These are phyloP conservation scores for Aurantiochytrium sp. DNA, from an alignment of 108 stramenopile genomes.

Conservation along the genomic window DNA sequence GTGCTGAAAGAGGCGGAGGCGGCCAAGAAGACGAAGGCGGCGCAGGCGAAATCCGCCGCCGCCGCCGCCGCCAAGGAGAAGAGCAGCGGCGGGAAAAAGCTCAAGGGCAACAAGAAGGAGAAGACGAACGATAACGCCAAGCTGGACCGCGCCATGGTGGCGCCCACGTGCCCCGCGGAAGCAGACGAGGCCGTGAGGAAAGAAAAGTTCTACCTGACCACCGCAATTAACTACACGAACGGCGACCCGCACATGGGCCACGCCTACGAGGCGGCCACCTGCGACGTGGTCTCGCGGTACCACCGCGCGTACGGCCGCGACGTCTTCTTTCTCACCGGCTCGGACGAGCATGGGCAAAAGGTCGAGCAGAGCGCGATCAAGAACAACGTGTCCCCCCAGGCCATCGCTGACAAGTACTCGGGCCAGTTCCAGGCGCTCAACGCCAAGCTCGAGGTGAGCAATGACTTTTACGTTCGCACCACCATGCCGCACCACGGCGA, in stretches of 20 bases:
- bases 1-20: not conserved
- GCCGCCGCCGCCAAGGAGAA: not conserved
- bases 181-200: not conserved
- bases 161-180: not conserved
- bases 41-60: not conserved
- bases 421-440: slow-evolving; percentile 83
- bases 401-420: slow-evolving; percentile 85
- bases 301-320: slow-evolving; percentile 64
- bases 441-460: slow-evolving; percentile 74
- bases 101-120: slow-evolving; percentile 7
- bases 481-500: slow-evolving; percentile 82
- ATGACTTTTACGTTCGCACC: slow-evolving; percentile 92
- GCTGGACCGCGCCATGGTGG: not conserved
- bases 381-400: slow-evolving; percentile 72
- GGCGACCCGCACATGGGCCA: slow-evolving; percentile 98
- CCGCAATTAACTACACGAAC: slow-evolving; percentile 99
- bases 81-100: not conserved
- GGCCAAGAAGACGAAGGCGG: not conserved
- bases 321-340: slow-evolving; percentile 90
- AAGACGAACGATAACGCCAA: not conserved
- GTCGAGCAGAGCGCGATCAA: slow-evolving; percentile 86
- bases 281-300: slow-evolving; percentile 86
- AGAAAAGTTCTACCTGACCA: slow-evolving; percentile 79
- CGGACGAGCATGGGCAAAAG: slow-evolving; percentile 99
- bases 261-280: slow-evolving; percentile 88